Conservation (phyloP, 2,329 filamentous ascomycete species). For the Xylariaceae sp. region DNA sequence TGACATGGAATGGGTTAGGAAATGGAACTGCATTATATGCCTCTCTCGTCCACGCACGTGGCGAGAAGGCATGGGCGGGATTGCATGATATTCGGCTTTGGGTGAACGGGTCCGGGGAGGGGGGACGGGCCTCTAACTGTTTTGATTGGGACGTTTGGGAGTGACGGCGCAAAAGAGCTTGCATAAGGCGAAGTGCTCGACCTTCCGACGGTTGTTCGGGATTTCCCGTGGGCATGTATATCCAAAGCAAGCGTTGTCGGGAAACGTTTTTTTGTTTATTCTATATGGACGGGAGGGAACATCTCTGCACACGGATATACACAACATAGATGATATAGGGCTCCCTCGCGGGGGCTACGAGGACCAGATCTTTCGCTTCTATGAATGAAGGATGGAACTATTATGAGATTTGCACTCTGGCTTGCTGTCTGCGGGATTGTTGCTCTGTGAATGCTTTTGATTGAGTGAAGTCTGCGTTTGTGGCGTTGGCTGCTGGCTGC, state of each 20-base stretch:
- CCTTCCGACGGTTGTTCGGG: slow-evolving; percentile 22
- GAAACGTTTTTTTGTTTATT: neutral
- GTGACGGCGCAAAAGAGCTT: slow-evolving; percentile 23
- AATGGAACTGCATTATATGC: neutral
- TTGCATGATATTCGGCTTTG: slow-evolving; percentile 12
- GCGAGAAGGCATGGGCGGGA: slow-evolving; percentile 14
- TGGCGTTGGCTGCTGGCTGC: no score
- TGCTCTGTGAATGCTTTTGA: no score
- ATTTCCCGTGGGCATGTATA: slow-evolving; percentile 16
- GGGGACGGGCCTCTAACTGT: slow-evolving; percentile 2
- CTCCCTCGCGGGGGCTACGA: slow-evolving; percentile 16
- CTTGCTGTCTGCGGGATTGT: no score
- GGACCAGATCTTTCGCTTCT: slow-evolving; percentile 8
- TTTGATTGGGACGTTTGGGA: slow-evolving; percentile 18
- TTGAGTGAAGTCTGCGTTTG: no score
- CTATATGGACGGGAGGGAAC: neutral
- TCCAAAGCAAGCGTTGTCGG: slow-evolving; percentile 12
- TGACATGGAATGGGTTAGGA: neutral
- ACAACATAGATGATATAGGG: slow-evolving; percentile 20
- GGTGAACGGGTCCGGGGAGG: slow-evolving; percentile 6
- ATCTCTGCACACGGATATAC: slow-evolving; percentile 3
- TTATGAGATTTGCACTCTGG: no score
- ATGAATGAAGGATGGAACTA: slow-evolving; percentile 11
- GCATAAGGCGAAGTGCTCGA: slow-evolving; percentile 32
- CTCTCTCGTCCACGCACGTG: neutral